phyloP scores from a whole-genome alignment of 805 yeast species.

The Cyberlindnera maritima region DNA sequence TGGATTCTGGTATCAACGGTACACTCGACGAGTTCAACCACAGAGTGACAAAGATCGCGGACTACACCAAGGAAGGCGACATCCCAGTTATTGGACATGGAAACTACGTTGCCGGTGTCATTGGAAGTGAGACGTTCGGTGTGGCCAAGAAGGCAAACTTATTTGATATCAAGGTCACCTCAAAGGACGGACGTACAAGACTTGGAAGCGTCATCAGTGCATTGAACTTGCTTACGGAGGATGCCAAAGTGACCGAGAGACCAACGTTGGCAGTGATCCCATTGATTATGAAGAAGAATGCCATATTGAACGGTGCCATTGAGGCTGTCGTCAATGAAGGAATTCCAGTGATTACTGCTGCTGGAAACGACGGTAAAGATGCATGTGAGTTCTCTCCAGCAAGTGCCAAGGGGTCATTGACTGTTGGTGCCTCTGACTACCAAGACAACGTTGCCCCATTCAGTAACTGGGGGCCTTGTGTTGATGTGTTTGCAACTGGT shows the following conservation, averaged over 20 bases:
- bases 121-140: constrained; percentile 51
- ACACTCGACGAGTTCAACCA: constrained; percentile 43
- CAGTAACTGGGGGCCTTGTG: constrained; percentile 50
- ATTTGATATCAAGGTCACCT: constrained; percentile 43
- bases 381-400: constrained; percentile 49
- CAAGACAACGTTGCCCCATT: constrained; percentile 49
- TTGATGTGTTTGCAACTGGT: constrained; percentile 51
- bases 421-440: constrained; percentile 89
- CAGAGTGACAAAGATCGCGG: constrained; percentile 41
- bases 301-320: constrained; percentile 43
- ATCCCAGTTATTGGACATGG: constrained; percentile 48
- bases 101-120: constrained; percentile 53
- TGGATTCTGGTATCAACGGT: constrained; percentile 38
- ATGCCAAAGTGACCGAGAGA: constrained; percentile 30
- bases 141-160: constrained; percentile 46
- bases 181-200: constrained; percentile 36
- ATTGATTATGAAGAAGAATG: constrained; percentile 34
- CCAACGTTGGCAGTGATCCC: constrained; percentile 40
- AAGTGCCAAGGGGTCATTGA: constrained; percentile 54
- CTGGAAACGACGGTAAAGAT: constrained; percentile 44
- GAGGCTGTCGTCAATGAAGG: constrained; percentile 41
- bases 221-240: constrained; percentile 28
- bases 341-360: constrained; percentile 46
- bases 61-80: constrained; percentile 36
- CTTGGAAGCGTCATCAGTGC: constrained; percentile 35